Conservation (phyloP, 2,329 filamentous ascomycete genomes). For the Ophiosphaerella herpotricha region DNA sequence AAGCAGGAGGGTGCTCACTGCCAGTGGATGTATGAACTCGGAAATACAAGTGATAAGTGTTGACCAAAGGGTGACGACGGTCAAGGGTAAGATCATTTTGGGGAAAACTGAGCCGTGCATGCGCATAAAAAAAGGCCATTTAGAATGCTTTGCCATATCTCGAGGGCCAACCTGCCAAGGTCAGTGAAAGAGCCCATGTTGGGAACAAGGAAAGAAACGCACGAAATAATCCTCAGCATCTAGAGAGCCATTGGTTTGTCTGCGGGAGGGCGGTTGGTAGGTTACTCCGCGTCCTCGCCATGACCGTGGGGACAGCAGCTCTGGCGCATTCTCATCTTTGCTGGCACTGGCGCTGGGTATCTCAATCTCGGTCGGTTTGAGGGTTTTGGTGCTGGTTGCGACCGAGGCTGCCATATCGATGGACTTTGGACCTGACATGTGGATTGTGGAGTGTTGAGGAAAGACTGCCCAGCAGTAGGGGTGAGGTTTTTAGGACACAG, state of each 20-base stretch:
- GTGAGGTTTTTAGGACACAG: background rate
- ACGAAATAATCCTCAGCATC: conserved; percentile 66
- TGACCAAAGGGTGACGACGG: conserved; percentile 67
- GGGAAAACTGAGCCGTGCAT: conserved; percentile 77
- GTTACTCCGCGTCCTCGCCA: conserved; percentile 35
- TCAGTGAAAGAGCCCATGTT: conserved; percentile 9
- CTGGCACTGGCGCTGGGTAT: conserved; percentile 25
- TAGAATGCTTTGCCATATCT: conserved; percentile 73
- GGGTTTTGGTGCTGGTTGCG: conserved; percentile 35
- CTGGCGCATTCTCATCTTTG: conserved; percentile 12
- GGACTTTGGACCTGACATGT: conserved; percentile 1
- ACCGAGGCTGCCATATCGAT: conserved; percentile 33
- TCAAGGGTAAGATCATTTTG: conserved; percentile 72
- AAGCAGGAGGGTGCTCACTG: conserved; percentile 69
- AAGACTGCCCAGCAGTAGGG: conserved; percentile 41
- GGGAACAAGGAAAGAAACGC: conserved; percentile 25
- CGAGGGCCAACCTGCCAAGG: conserved; percentile 59
- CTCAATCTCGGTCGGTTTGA: conserved; percentile 37
- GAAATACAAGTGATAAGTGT: conserved; percentile 62
- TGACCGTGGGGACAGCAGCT: conserved; percentile 38
- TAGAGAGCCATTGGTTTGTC: conserved; percentile 33
- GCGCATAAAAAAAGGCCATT: conserved; percentile 75
- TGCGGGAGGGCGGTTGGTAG: conserved; percentile 34
- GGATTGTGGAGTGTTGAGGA: conserved; percentile 3
- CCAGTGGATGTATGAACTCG: conserved; percentile 53